phyloP scores from a whole-genome alignment of 352 stramenopile species.

The Blastocystis hominis region DNA sequence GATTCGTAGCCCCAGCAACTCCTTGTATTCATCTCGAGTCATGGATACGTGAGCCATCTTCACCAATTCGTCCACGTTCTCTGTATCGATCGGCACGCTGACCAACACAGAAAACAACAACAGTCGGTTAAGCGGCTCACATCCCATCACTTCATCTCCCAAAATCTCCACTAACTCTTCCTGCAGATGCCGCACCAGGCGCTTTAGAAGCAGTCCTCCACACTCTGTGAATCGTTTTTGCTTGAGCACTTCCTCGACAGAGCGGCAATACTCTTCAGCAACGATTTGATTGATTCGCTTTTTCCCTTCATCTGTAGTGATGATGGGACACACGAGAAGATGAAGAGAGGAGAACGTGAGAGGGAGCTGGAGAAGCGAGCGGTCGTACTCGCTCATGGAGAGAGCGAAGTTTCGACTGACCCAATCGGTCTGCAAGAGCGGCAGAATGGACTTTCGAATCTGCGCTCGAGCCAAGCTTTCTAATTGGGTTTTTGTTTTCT shows the following conservation, averaged over 20 bases:
- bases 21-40: background rate
- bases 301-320: background rate
- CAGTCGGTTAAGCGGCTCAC: background rate
- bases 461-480: background rate
- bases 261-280: background rate
- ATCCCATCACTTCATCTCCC: background rate
- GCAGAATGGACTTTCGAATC: background rate
- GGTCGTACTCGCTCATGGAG: background rate
- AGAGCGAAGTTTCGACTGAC: background rate
- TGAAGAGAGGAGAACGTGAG: background rate
- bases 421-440: background rate
- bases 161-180: background rate
- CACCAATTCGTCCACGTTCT: background rate
- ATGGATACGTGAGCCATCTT: background rate
- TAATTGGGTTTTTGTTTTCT: background rate
- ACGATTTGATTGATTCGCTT: background rate
- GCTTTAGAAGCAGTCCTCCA: background rate
- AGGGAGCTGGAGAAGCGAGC: background rate
- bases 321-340: background rate
- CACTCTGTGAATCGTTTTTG: slow-evolving; percentile 26
- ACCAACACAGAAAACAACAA: background rate
- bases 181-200: background rate
- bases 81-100: background rate
- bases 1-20: slow-evolving; percentile 1
- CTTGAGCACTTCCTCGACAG: background rate